Conservation (phyloP, 768 basidiomycete genomes). For the Phylloporus sp. region DNA sequence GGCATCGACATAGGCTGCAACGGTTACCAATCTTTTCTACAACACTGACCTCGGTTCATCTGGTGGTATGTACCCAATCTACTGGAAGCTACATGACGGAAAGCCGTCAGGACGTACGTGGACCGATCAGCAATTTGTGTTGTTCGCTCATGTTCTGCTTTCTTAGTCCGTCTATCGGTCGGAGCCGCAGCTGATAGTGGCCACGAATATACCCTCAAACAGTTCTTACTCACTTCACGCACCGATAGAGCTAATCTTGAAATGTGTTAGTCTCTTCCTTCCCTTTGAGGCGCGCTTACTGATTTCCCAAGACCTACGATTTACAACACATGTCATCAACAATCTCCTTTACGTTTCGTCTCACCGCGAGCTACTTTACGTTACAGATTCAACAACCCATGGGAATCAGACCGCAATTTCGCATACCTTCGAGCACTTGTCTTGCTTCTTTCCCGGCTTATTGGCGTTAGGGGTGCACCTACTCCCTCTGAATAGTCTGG, state of each 20-base stretch:
- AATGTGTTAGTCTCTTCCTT: constrained; percentile 50
- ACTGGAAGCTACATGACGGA: constrained; percentile 51
- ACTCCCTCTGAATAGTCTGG: constrained; percentile 53
- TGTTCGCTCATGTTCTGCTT: constrained; percentile 1
- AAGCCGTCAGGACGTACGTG: constrained; percentile 45
- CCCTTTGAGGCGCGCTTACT: not conserved
- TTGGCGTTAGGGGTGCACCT: constrained; percentile 67
- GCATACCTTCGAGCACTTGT: constrained; percentile 65
- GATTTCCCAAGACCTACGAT: constrained; percentile 47
- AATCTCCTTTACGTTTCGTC: constrained; percentile 67
- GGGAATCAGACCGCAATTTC: constrained; percentile 34
- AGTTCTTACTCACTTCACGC: constrained; percentile 62
- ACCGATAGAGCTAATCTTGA: constrained; percentile 57
- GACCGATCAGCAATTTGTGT: not conserved
- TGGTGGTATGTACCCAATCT: constrained; percentile 62
- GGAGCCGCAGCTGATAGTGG: constrained; percentile 69
- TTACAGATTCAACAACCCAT: constrained; percentile 46
- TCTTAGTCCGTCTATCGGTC: constrained; percentile 46
- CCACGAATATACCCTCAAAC: constrained; percentile 76
- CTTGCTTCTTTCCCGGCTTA: constrained; percentile 75
- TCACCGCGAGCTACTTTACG: constrained; percentile 61
- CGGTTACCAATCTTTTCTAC: constrained; percentile 46
- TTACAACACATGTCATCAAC: constrained; percentile 58
- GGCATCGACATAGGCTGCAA: constrained; percentile 37
- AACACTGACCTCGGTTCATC: constrained; percentile 42